Evolutionary conservation across 306 rosid genomes (phyloP).

Genomic region (Acacia confusa): DNA sequence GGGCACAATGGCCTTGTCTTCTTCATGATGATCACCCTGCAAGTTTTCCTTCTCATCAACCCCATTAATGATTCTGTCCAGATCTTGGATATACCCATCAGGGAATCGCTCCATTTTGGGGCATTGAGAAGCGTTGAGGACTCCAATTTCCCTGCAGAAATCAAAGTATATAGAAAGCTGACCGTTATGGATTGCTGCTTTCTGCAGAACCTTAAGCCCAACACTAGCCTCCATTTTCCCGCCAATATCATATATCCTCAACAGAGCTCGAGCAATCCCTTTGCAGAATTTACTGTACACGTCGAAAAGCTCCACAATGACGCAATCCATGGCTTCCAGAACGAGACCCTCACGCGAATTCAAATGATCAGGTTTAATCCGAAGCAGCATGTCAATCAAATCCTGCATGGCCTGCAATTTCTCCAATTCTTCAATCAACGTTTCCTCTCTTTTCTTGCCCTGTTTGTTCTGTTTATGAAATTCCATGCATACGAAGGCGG

Average conservation of each 20-base stretch:
- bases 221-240: slow-evolving; percentile 51
- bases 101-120: slow-evolving; percentile 62
- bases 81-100: slow-evolving; percentile 55
- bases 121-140: slow-evolving; percentile 55
- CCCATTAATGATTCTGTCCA: slow-evolving; percentile 52
- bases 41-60: slow-evolving; percentile 3
- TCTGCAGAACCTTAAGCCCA: slow-evolving; percentile 55
- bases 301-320: slow-evolving; percentile 62
- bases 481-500: slow-evolving; percentile 32
- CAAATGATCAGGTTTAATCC: slow-evolving; percentile 44
- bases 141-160: slow-evolving; percentile 62
- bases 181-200: slow-evolving; percentile 51
- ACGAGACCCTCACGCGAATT: slow-evolving; percentile 36
- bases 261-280: slow-evolving; percentile 47
- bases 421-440: slow-evolving; percentile 56
- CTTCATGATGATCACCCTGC: neutral
- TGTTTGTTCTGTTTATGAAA: neutral
- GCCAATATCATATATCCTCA: slow-evolving; percentile 49
- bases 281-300: slow-evolving; percentile 59
- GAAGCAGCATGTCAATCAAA: slow-evolving; percentile 55
- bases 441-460: slow-evolving; percentile 13
- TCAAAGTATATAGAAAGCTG: slow-evolving; percentile 51
- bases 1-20: slow-evolving; percentile 31
- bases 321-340: slow-evolving; percentile 83
- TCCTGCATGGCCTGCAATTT: slow-evolving; percentile 53